These are phyloP conservation scores for Coriolopsis trogii DNA, from an alignment of 1,284 basidiomycete species.

Conservation along the genomic window DNA sequence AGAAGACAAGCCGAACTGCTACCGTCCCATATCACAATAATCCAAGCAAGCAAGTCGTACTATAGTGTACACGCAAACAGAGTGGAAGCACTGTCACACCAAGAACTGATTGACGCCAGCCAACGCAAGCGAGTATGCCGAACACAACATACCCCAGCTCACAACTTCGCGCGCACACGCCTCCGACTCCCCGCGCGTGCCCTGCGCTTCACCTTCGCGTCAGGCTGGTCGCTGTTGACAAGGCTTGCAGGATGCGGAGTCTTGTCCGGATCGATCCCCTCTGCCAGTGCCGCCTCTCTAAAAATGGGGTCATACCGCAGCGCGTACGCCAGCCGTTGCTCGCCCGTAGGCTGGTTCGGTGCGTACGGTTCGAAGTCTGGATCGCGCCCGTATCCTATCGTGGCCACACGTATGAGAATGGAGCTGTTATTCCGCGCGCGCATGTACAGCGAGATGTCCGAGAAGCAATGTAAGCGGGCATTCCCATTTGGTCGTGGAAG, in stretches of 20 bases:
- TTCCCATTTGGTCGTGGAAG: neutral
- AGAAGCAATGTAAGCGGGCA: neutral
- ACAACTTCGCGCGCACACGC: conserved; percentile 17
- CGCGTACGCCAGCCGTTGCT: conserved; percentile 63
- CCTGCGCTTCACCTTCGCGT: conserved; percentile 13
- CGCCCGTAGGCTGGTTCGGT: conserved; percentile 53
- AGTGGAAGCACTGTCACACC: too few relatives aligned
- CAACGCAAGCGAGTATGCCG: neutral
- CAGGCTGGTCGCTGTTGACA: neutral
- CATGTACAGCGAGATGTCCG: neutral
- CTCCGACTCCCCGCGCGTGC: conserved; percentile 4
- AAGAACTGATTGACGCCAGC: too few relatives aligned
- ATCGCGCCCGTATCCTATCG: conserved; percentile 60
- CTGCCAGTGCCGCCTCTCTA: conserved; percentile 51
- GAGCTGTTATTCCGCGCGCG: too few relatives aligned
- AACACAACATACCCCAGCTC: neutral
- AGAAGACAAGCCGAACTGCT: too few relatives aligned
- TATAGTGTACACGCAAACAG: too few relatives aligned
- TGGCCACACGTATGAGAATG: conserved; percentile 72
- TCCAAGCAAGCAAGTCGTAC: too few relatives aligned
- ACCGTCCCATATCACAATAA: too few relatives aligned
- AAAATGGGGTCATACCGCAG: conserved; percentile 50
- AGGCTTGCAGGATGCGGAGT: conserved; percentile 23
- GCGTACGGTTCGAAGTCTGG: conserved; percentile 70
- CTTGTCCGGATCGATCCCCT: conserved; percentile 43